Conservation (phyloP, 164 flowering plant genomes). For the Magnolia kwangsiensis region DNA sequence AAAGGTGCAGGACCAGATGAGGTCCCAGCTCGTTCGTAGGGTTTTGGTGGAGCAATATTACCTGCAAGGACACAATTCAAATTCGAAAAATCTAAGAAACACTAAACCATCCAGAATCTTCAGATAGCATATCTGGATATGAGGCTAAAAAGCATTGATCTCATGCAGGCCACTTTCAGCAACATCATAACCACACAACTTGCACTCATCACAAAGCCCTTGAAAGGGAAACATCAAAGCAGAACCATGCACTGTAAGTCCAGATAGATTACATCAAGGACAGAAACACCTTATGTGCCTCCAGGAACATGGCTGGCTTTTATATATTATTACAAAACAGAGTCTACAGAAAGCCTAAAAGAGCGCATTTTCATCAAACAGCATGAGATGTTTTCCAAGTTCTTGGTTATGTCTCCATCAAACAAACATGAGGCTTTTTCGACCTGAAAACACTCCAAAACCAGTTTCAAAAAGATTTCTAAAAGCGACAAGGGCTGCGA, state of each 20-base stretch:
- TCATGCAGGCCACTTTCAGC: neutral
- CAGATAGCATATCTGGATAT: neutral
- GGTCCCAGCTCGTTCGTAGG: slow-evolving; percentile 2
- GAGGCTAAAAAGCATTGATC: neutral
- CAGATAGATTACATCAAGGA: neutral
- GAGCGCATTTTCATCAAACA: neutral
- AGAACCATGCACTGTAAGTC: neutral
- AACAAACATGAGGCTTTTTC: neutral
- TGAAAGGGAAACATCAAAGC: neutral
- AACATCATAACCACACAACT: neutral
- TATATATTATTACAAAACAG: neutral
- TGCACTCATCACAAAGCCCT: neutral
- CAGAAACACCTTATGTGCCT: neutral
- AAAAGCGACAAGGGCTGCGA: too few species aligned
- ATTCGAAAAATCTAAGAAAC: neutral
- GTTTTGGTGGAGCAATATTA: slow-evolving; percentile 3
- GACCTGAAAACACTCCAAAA: too few species aligned
- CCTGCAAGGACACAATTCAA: neutral
- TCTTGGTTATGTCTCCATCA: neutral
- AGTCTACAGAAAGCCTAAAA: neutral
- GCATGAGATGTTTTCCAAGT: neutral
- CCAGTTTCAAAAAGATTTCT: too few species aligned
- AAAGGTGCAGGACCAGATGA: slow-evolving; percentile 83
- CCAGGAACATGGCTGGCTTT: neutral
- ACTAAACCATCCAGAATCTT: neutral